These are phyloP conservation scores for Porphyrellus cyaneotinctus DNA, from an alignment of 768 basidiomycete species.

Conservation along the genomic window DNA sequence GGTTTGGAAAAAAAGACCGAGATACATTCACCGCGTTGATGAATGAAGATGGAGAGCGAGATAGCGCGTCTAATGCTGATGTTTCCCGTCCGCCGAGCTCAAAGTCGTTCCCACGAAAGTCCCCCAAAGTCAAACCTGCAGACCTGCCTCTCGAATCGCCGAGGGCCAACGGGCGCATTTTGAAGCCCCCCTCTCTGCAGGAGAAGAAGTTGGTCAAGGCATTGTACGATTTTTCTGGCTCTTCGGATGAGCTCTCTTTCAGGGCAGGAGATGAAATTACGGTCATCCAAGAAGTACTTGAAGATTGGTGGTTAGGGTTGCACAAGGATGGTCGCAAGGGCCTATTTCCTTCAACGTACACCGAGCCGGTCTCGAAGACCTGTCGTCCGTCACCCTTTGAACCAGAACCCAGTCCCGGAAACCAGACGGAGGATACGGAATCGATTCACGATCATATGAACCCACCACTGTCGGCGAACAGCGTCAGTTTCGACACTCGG, in stretches of 20 bases:
- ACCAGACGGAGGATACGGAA: conserved; percentile 25
- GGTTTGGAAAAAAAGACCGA: conserved; percentile 53
- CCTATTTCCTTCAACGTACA: conserved; percentile 78
- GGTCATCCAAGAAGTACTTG: conserved; percentile 75
- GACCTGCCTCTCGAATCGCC: conserved; percentile 26
- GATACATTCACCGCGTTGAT: conserved; percentile 58
- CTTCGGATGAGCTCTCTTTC: conserved; percentile 76
- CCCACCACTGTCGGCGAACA: conserved; percentile 22
- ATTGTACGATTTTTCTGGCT: conserved; percentile 69
- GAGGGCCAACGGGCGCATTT: conserved; percentile 35
- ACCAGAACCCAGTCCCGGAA: conserved; percentile 20
- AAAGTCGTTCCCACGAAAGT: conserved; percentile 29
- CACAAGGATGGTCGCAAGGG: conserved; percentile 59
- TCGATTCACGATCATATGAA: conserved; percentile 16
- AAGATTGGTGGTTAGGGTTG: conserved; percentile 91
- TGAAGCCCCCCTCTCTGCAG: conserved; percentile 49
- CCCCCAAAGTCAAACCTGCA: conserved; percentile 22
- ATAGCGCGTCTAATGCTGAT: conserved; percentile 18
- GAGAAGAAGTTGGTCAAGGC: conserved; percentile 61
- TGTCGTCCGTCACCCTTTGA: conserved; percentile 31
- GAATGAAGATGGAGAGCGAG: conserved; percentile 40
- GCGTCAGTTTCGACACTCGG: conserved; percentile 33
- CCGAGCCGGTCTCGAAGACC: conserved; percentile 39
- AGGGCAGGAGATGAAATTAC: conserved; percentile 69
- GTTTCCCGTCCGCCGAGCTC: conserved; percentile 36